phyloP scores from a whole-genome alignment of 129 eudicot species.

The Pseudognaphalium luteoalbum region DNA sequence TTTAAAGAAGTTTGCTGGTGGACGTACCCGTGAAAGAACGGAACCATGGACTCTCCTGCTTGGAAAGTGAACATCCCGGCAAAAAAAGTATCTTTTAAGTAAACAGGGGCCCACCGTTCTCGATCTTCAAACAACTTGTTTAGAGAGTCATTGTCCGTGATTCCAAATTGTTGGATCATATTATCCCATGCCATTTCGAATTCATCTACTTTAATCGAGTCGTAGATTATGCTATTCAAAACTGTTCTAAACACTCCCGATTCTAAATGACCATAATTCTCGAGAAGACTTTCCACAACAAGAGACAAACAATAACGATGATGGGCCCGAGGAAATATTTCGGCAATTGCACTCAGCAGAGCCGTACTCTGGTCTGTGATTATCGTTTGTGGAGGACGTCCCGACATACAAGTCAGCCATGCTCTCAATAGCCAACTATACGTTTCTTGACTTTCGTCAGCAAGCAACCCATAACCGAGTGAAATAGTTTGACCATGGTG shows the following conservation, averaged over 20 bases:
- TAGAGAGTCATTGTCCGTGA: constrained; percentile 47
- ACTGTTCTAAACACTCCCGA: constrained; percentile 54
- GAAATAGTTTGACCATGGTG: constrained; percentile 72
- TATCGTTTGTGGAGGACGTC: constrained; percentile 80
- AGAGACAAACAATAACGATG: constrained; percentile 60
- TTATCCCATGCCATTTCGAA: constrained; percentile 81
- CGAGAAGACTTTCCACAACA: constrained; percentile 54
- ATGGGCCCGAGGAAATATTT: constrained; percentile 76
- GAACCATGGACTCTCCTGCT: constrained; percentile 38
- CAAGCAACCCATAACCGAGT: constrained; percentile 70
- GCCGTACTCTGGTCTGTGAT: constrained; percentile 56
- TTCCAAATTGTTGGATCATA: constrained; percentile 60
- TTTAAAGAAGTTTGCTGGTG: constrained; percentile 55
- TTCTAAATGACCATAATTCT: constrained; percentile 47
- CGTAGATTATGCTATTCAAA: constrained; percentile 47
- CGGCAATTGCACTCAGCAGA: constrained; percentile 58
- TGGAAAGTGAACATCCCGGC: constrained; percentile 61
- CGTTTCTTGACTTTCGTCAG: constrained; percentile 66
- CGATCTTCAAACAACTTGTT: constrained; percentile 62
- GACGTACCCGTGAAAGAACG: constrained; percentile 61
- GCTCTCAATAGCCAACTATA: constrained; percentile 74
- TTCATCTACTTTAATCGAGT: constrained; percentile 61
- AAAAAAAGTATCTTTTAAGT: constrained; percentile 61
- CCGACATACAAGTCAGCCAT: constrained; percentile 84
- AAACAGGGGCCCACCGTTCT: constrained; percentile 82